Evolutionary conservation across 2,329 filamentous ascomycete species (phyloP).

Genomic region (Beauveria pseudobassiana): DNA sequence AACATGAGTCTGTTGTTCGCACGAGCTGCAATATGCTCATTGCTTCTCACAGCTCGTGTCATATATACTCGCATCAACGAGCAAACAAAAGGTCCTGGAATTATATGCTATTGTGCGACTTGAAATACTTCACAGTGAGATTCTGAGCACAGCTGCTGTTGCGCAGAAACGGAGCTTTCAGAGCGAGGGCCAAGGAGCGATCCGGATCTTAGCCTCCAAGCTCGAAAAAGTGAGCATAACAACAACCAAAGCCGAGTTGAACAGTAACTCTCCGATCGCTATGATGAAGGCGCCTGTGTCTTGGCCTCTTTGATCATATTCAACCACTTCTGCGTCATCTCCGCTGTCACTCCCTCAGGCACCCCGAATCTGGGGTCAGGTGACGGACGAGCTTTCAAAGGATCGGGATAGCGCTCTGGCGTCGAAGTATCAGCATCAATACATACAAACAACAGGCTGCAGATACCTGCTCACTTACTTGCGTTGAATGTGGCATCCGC

Average conservation of each 20-base stretch:
- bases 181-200: not conserved
- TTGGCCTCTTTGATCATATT: conserved; percentile 21
- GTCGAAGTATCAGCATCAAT: conserved; percentile 12
- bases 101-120: not conserved
- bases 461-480: conserved; percentile 25
- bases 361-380: conserved; percentile 24
- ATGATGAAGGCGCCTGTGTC: not conserved
- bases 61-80: too few relatives aligned
- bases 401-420: conserved; percentile 37
- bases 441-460: too few relatives aligned
- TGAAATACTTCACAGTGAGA: not conserved
- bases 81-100: not conserved
- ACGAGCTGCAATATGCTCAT: not conserved
- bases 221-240: not conserved
- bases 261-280: not conserved
- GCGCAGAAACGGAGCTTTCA: not conserved
- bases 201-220: not conserved
- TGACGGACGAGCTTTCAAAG: conserved; percentile 32
- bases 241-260: too few relatives aligned
- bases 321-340: conserved; percentile 34
- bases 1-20: too few relatives aligned
- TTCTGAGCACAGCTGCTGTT: not conserved
- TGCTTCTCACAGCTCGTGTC: too few relatives aligned
- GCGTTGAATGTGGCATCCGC: conserved; percentile 39
- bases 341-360: conserved; percentile 31